A percentile compares a stretch with the other conserved stretches of the same genome.
Conservation (phyloP, 192 early-diverging fungal genomes). For the Gaertneriomyces sp. region DNA sequence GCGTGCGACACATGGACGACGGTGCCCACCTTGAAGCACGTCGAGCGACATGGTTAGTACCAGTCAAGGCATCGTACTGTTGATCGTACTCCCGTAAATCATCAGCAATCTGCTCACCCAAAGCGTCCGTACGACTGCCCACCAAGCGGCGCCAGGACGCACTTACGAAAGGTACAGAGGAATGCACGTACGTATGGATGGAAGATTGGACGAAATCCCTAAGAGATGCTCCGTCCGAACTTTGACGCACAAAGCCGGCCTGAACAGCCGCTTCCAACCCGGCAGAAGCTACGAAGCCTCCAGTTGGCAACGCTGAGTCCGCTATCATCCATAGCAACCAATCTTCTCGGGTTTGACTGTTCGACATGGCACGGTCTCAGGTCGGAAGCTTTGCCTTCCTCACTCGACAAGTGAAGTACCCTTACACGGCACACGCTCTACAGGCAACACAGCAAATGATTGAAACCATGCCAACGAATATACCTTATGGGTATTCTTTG, state of each 20-base stretch:
- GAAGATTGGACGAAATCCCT: slow-evolving; percentile 54
- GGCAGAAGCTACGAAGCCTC: slow-evolving; percentile 90
- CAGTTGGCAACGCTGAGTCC: slow-evolving; percentile 91
- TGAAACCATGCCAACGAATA: too few species aligned
- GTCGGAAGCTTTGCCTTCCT: too few species aligned
- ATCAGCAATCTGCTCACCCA: not conserved
- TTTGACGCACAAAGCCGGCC: slow-evolving; percentile 52
- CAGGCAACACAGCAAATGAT: too few species aligned
- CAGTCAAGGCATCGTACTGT: slow-evolving; percentile 29
- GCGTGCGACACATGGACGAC: not conserved
- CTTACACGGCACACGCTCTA: too few species aligned
- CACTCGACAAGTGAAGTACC: too few species aligned
- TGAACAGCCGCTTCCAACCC: slow-evolving; percentile 85
- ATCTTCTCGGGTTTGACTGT: slow-evolving; percentile 4
- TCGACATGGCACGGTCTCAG: too few species aligned
- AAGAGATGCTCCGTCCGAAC: slow-evolving; percentile 24
- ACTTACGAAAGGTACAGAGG: slow-evolving; percentile 67
- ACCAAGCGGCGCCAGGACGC: slow-evolving; percentile 40
- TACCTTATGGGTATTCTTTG: too few species aligned
- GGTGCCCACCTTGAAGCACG: slow-evolving; percentile 51
- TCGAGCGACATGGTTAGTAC: slow-evolving; percentile 55
- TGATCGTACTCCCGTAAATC: slow-evolving; percentile 17
- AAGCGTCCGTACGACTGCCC: slow-evolving; percentile 6
- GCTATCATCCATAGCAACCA: slow-evolving; percentile 83
- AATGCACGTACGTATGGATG: slow-evolving; percentile 65